Conservation (phyloP, 495 filamentous ascomycete genomes). For the Talaromyces stipitatus region DNA sequence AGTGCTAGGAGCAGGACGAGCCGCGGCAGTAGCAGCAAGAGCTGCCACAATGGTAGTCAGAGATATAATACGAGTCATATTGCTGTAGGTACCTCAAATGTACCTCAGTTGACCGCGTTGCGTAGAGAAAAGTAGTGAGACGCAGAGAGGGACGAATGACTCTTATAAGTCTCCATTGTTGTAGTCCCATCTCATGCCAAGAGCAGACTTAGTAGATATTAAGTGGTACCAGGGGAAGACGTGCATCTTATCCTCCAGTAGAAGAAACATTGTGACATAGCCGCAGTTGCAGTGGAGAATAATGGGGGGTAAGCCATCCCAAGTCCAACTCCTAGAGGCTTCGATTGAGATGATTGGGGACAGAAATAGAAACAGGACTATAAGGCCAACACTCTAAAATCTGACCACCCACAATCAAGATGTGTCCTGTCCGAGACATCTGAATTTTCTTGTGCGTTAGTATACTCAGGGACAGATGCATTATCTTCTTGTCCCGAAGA, state of each 20-base stretch:
- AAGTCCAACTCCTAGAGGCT: not conserved
- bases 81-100: not conserved
- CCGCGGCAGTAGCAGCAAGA: slow-evolving; percentile 16
- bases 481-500: not conserved
- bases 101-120: not conserved
- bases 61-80: slow-evolving; percentile 7
- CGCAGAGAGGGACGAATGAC: not conserved
- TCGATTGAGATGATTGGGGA: not conserved
- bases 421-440: not conserved
- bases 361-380: too few relatives aligned
- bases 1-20: slow-evolving; percentile 20
- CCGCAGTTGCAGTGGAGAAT: not conserved
- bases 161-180: not conserved
- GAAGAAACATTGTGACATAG: not conserved
- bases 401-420: not conserved
- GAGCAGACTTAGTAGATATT: not conserved
- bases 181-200: not conserved
- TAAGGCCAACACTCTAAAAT: not conserved
- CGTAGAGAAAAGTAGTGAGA: not conserved
- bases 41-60: slow-evolving; percentile 11
- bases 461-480: not conserved
- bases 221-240: not conserved
- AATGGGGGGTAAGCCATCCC: not conserved
- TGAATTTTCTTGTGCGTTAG: not conserved
- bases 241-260: not conserved